These are phyloP conservation scores for Suillus placidus DNA, from an alignment of 768 basidiomycete genomes.

Conservation along the genomic window DNA sequence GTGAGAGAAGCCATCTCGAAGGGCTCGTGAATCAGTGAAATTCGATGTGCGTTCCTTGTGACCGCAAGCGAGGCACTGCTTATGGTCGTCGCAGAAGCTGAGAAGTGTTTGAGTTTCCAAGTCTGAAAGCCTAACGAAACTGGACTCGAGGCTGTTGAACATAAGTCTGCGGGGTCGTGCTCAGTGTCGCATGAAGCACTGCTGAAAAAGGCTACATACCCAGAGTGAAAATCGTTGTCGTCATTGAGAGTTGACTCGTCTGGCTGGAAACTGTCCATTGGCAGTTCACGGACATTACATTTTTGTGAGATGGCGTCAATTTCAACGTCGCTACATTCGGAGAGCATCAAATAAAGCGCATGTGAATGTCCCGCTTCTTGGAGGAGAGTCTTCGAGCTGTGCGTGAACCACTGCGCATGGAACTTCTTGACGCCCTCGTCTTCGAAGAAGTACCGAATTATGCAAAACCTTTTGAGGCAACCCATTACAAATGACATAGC, in stretches of 20 bases:
- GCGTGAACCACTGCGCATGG: slow-evolving; percentile 73
- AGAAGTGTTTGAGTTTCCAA: slow-evolving; percentile 33
- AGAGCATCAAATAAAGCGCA: slow-evolving; percentile 54
- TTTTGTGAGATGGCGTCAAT: slow-evolving; percentile 60
- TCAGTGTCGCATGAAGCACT: slow-evolving; percentile 1
- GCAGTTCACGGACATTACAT: slow-evolving; percentile 52
- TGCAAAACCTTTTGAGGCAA: slow-evolving; percentile 59
- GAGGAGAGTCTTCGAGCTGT: slow-evolving; percentile 63
- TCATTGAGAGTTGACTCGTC: slow-evolving; percentile 42
- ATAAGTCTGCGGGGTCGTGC: slow-evolving; percentile 41
- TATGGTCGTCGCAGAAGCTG: slow-evolving; percentile 32
- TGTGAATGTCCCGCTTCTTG: slow-evolving; percentile 69
- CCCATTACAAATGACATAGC: neutral
- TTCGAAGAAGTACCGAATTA: slow-evolving; percentile 67
- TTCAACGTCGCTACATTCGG: slow-evolving; percentile 56
- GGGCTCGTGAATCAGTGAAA: slow-evolving; percentile 26
- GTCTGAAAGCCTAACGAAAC: slow-evolving; percentile 49
- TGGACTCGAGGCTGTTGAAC: slow-evolving; percentile 51
- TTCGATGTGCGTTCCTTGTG: slow-evolving; percentile 32
- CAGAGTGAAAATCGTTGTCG: slow-evolving; percentile 56
- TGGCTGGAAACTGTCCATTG: slow-evolving; percentile 47
- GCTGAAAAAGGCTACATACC: slow-evolving; percentile 40
- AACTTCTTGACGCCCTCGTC: slow-evolving; percentile 49
- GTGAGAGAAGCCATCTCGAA: slow-evolving; percentile 41
- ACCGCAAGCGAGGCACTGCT: slow-evolving; percentile 56